Base-by-base conservation (phyloP, 2,329 filamentous ascomycete species). In the Daldinia eschscholtzii region DNA sequence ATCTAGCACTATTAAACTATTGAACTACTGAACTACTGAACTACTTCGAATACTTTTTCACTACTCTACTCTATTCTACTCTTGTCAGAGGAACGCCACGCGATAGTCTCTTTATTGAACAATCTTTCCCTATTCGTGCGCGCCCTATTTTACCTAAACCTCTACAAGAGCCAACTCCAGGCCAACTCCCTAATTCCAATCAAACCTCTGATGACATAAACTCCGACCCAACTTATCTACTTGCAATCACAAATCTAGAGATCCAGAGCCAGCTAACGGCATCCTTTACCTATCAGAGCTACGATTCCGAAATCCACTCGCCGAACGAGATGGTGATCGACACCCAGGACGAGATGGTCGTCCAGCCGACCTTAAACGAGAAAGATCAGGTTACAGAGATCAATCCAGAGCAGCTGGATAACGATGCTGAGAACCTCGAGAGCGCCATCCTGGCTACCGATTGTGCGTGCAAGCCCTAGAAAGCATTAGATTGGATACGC, bases 301-400 rank as follows among this genome's bases (percentile, higher is more conserved):
- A 85, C 80, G 85, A 85, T 76, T 73, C 79, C 61, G 81, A 83
- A 46, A 81, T 86, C 61, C 83, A 85, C 70, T 87, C 86, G 58
- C 86, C 85, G 13, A 87, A 84, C 78, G 84, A 87, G 74, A 86
- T 87, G 85, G 80, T 86, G 76, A 79, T 88, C 73, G 86, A 88
- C 73, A 81, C 83, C 30, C 84, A 85, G 76, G 86, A 88, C 73
- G 86, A 86, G 62, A 82, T 86, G 74, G 83, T 85, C 76, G 82
- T 82, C 72, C 78, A 76, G 37, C 70, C 82, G 68, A 81, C 83
- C 75, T 80, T 82, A 61, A 77, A 80, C 67, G 87, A 88, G 71
- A 84, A 83, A 68, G 85, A 87, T 48, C 80, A 83, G 59, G 81
- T 88, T 61, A 81, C 85, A 73, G 86, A 87, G 75, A 87, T 87